Base-by-base conservation (phyloP, 1,139 yeast genomes). In the Pneumocystis sp. region DNA sequence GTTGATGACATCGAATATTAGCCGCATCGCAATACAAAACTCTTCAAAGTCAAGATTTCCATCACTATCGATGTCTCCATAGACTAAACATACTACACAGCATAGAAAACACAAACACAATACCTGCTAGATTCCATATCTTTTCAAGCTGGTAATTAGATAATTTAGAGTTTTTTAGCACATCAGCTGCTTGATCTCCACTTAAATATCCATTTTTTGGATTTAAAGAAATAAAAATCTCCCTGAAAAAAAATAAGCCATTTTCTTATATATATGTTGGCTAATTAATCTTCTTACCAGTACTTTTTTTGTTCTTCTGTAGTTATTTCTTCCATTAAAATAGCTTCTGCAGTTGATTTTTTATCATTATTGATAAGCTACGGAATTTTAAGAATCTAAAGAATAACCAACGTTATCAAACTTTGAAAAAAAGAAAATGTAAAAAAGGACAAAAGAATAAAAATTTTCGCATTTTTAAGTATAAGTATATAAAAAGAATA, bases 11-110 rank as follows among this genome's bases (percentile, higher is more conserved):
- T 93, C 98, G 74, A 90, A 95, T 63, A 91, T 88, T 68, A 93
- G 81, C 70, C 97, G 81, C 98, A 93, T 95, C 66, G 97, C 93
- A 69, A 93, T 89, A 74, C 97, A 93, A 75, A 93, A 93, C 77
- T 93, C 98, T 75, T 93, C 99, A 74, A 93, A 93, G 75, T 95
- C 99, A 71, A 93, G 81, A 70, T 81, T 80, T 29, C 96, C 97
- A 75, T 93, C 98, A 66, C 83, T 83, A 75, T 93, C 98, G 65
- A 93, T 89, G 74, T 93, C 99, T 61, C 34, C 40, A 45, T 19
- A 15, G 10, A 29, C 8, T n/a, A 34, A 25, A 64, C 1, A 35
- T 15, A 12, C 12, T 7, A n/a, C 7, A 15, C n/a, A n/a, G n/a
- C 10, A n/a, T 15, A 65, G 15, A 59, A 3, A 21, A 19, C 1